Evolutionary conservation across 2,329 filamentous ascomycete genomes (phyloP).

Genomic region (Penicillium sp.): DNA sequence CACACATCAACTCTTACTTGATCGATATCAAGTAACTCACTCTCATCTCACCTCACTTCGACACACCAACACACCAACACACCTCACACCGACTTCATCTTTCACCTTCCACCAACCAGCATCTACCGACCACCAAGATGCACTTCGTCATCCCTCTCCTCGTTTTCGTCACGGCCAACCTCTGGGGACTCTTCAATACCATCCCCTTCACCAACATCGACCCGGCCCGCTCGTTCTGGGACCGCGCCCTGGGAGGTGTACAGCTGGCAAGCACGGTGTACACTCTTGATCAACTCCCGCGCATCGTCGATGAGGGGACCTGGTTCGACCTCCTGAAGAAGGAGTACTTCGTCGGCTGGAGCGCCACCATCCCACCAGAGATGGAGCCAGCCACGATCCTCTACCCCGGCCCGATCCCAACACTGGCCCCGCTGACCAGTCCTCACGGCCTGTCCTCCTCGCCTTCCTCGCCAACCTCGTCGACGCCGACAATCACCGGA

Average conservation of each 20-base stretch:
- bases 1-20: too few species aligned
- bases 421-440: background rate
- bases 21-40: too few species aligned
- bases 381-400: background rate
- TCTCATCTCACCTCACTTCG: too few species aligned
- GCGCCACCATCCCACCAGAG: background rate
- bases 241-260: slow-evolving; percentile 15
- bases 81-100: too few species aligned
- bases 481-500: background rate
- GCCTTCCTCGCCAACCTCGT: background rate
- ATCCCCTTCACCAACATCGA: slow-evolving; percentile 18
- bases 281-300: slow-evolving; percentile 1
- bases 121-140: slow-evolving; percentile 10
- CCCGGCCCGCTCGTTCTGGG: slow-evolving; percentile 11
- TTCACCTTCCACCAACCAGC: background rate
- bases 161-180: slow-evolving; percentile 14
- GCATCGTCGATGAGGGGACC: background rate
- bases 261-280: slow-evolving; percentile 17
- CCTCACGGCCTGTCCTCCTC: background rate
- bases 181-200: slow-evolving; percentile 17
- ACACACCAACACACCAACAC: too few species aligned
- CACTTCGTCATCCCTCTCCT: slow-evolving; percentile 12
- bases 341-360: background rate
- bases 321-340: background rate
- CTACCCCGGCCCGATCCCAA: background rate